Evolutionary conservation across 305 asterid genomes (phyloP), one percentile per base, ranked within the genome.

Genomic region (Coffea humblotiana): DNA sequence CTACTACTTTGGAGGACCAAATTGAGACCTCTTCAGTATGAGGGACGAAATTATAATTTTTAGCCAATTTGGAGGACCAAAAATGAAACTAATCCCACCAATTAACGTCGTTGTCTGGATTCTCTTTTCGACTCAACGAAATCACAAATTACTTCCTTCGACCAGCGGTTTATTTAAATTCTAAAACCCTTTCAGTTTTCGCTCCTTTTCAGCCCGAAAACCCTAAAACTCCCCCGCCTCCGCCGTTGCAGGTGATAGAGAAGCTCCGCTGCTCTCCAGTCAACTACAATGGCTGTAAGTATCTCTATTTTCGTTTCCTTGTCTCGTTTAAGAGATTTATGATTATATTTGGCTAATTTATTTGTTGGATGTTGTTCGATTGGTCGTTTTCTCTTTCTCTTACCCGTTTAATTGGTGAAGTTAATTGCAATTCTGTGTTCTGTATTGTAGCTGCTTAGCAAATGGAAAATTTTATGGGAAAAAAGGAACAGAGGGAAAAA

Each of bases 221-320:
- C 79, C 79, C 79, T 63, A 76, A 74, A 11, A 1, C 29, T 54
- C 47, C 56, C 43, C 43, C 8, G 21, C 14, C 63, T 76, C 40
- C 63, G 37, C 51, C 11, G 64, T 32, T 9, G 74, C 65, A 9
- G 79, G 64, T 68, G 61, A 45, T 45, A 45, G 63, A 25, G 58
- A 45, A 63, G 40, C 40, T 64, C 18, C 18, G 40, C 40, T 29
- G 69, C 66, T 23, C 8, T 9, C 69, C 69, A 12, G 27, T 14
- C 16, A 29, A 25, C 64, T 65, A 16, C 81, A 84, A 85, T 29
- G 90, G 89, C 70, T 82, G 89, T 78, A 71, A 79, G 72, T 19
- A 5, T 71, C 11, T 48, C 2, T 0, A 3, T 7, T 71, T 9
- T 6, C 14, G 16, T 45, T 66, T 12, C 18, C 60, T 54, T 16